A percentile compares a stretch with the other conserved stretches of the same genome.
These are phyloP conservation scores for Aspergillus wentii DNA, from an alignment of 495 filamentous ascomycete genomes.

Conservation along the genomic window DNA sequence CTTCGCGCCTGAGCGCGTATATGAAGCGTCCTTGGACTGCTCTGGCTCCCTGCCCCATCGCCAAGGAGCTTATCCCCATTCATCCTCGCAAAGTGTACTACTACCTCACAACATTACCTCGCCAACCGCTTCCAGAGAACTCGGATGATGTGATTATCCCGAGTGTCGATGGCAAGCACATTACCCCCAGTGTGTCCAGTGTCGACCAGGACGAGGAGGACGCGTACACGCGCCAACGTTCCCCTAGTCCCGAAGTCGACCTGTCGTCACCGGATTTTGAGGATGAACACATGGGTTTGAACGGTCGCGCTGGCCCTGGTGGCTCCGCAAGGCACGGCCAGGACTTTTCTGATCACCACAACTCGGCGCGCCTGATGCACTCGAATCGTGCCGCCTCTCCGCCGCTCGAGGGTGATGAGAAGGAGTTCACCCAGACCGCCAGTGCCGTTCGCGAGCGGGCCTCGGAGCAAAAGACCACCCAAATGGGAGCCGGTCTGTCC, in stretches of 20 bases:
- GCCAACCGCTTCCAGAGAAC: conserved; percentile 76
- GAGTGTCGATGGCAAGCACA: conserved; percentile 44
- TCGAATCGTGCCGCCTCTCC: conserved; percentile 72
- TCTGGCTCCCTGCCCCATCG: conserved; percentile 76
- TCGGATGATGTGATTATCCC: conserved; percentile 47
- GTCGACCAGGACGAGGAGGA: conserved; percentile 66
- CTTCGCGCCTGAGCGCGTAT: conserved; percentile 83
- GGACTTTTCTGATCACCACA: conserved; percentile 44
- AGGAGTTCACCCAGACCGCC: conserved; percentile 94
- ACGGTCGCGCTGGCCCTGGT: conserved; percentile 32
- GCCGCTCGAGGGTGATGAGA: conserved; percentile 90
- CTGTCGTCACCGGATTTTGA: conserved; percentile 85
- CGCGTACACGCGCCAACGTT: conserved; percentile 63
- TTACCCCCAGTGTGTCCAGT: conserved; percentile 84
- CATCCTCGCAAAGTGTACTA: conserved; percentile 96
- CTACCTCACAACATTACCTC: conserved; percentile 80
- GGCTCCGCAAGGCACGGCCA: conserved; percentile 50
- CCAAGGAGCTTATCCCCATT: conserved; percentile 85
- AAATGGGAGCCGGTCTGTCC: conserved; percentile 22
- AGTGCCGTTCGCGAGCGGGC: conserved; percentile 76
- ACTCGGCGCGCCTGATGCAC: conserved; percentile 45
- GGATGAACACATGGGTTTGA: conserved; percentile 56
- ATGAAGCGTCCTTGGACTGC: conserved; percentile 85
- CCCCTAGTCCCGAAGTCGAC: conserved; percentile 88
- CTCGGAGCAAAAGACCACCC: conserved; percentile 46